Percentiles rank a stretch among this genome's conserved stretches.
phyloP scores from a whole-genome alignment of 805 yeast genomes.

The Metschnikowia lunata region DNA sequence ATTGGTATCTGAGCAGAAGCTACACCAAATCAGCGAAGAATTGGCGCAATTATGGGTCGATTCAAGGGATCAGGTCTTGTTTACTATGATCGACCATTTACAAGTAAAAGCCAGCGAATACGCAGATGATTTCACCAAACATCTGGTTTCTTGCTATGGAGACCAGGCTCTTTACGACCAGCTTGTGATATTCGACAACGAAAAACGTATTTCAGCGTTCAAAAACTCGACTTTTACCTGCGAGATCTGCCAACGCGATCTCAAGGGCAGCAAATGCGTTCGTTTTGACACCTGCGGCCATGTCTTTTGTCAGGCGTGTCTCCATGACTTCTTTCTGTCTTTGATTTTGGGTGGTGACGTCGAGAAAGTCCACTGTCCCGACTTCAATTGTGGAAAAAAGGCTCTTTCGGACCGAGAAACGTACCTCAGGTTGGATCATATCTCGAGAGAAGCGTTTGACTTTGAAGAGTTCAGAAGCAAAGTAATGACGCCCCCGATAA shows the following conservation, averaged over 20 bases:
- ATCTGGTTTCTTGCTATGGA: slow-evolving; percentile 4
- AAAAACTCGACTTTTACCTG: slow-evolving; percentile 41
- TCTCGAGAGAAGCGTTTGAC: slow-evolving; percentile 16
- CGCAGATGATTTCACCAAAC: slow-evolving; percentile 3
- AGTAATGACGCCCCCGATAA: slow-evolving; percentile 41
- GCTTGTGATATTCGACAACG: slow-evolving; percentile 20
- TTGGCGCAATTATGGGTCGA: slow-evolving; percentile 32
- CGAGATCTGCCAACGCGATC: slow-evolving; percentile 51
- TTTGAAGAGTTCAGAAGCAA: slow-evolving; percentile 28
- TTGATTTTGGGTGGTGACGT: slow-evolving; percentile 47
- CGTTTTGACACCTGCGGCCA: slow-evolving; percentile 25
- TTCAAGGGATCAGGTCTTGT: slow-evolving; percentile 36
- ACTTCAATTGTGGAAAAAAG: slow-evolving; percentile 42
- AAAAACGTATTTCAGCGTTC: slow-evolving; percentile 23
- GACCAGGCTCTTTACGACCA: slow-evolving; percentile 12
- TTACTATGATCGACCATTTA: slow-evolving; percentile 36
- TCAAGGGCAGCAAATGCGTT: slow-evolving; percentile 41
- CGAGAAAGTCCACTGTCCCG: slow-evolving; percentile 54
- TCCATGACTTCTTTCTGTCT: slow-evolving; percentile 17
- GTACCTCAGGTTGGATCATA: slow-evolving; percentile 17
- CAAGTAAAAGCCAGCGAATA: slow-evolving; percentile 13
- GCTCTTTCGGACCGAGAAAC: slow-evolving; percentile 16
- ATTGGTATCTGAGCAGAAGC: slow-evolving; percentile 25
- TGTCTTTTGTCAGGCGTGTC: slow-evolving; percentile 15
- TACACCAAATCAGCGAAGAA: slow-evolving; percentile 12